Base-by-base conservation (phyloP, 164 flowering plant genomes). In the Chimonanthus salicifolius region DNA sequence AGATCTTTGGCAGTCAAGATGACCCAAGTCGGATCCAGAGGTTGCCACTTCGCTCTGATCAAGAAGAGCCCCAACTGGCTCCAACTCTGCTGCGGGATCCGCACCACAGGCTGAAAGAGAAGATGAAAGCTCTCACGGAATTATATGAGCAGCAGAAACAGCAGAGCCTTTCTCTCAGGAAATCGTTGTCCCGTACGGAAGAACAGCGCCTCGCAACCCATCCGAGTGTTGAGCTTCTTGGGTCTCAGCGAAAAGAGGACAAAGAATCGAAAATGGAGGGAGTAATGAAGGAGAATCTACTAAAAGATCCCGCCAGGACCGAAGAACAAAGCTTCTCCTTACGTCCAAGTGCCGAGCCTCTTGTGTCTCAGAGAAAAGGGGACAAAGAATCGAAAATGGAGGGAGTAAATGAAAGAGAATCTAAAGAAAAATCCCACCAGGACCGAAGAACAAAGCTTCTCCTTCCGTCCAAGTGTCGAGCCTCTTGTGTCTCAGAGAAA, bases 81-180 rank as follows among this genome's bases (percentile, higher is more conserved):
- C 71, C 76, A 1, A 13, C 60, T 54, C 68, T 76, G 3, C 20
- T 80, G 44, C 72, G 87, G 68, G 92, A 90, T 73, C 96, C 93
- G 4, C 98, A 94, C 75, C 94, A 94, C 69, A 90, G 95, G 7
- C 81, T 93, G 80, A 93, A 89, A 69, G 98, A 93, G 73, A 93
- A 94, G 88, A 87, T 94, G 94, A 90, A 79, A 80, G 94, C 94
- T 58, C 76, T 94, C 69, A 88, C 97, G 10, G 84, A 84, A 58
- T 80, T 91, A 74, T 91, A 94, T 62, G 97, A 91, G 84, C 92
- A 89, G 76, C 98, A 94, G 47, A 89, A 91, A 76, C 82, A 68
- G 80, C 87, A 90, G 47, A 78, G 91, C 0, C 58, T 74, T 46
- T 82, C 84, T 48, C 70, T 80, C 49, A 85, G 78, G 79, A 87